A percentile compares a stretch with the other conserved stretches of the same genome.
phyloP scores from a whole-genome alignment of 176 grass and related monocot genomes.

The Triticum timopheevii region DNA sequence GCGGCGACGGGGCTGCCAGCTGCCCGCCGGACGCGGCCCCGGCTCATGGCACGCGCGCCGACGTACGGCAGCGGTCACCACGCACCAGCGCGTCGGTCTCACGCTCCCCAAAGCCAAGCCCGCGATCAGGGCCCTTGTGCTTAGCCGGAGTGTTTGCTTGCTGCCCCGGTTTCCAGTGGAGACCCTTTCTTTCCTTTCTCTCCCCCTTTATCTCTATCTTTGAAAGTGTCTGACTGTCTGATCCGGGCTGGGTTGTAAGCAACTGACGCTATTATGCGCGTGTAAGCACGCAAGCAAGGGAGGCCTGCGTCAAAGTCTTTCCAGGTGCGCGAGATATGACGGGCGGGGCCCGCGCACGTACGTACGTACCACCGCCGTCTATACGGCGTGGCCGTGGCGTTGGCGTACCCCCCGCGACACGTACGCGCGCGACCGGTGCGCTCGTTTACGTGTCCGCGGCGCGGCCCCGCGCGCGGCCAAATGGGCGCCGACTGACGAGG shows the following conservation, averaged over 20 bases:
- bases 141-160: neutral
- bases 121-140: neutral
- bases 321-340: slow-evolving; percentile 36
- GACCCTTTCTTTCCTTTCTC: neutral
- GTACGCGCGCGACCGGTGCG: neutral
- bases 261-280: neutral
- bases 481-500: neutral
- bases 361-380: neutral
- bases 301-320: neutral
- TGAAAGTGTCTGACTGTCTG: neutral
- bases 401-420: neutral
- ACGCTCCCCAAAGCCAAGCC: neutral
- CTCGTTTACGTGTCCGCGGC: neutral
- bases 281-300: too few species aligned
- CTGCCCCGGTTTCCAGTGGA: neutral
- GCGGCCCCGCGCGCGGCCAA: neutral
- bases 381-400: neutral
- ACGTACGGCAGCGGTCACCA: neutral
- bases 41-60: slow-evolving; percentile 38
- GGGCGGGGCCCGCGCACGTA: neutral
- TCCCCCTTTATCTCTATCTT: slow-evolving; percentile 4
- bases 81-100: neutral
- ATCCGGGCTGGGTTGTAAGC: neutral
- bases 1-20: neutral
- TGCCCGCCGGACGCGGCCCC: slow-evolving; percentile 17